Base-by-base conservation (phyloP, 257 asterid species). In the Verbascum thapsus region DNA sequence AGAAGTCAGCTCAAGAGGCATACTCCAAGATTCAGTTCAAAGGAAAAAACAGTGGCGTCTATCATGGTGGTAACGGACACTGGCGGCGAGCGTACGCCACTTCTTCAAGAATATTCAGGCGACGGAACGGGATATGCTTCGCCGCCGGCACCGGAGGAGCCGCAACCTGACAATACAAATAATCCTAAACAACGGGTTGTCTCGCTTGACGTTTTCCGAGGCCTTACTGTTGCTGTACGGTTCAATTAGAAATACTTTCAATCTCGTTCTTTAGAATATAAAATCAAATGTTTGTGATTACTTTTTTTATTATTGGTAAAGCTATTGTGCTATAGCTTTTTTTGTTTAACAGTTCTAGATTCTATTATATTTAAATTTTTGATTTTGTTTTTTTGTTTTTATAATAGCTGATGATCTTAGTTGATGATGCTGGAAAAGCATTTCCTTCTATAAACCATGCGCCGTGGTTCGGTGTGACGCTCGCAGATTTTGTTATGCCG, bases 401-500 rank as follows among this genome's bases (percentile, higher is more conserved):
- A n/a, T n/a, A 18, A 15, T 38, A 90, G 98, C 83, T 90, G 70
- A 90, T 90, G 98, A 83, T 90, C 69, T 78, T 90, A 78, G 98
- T 88, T 68, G 98, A 90, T 62, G 98, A 90, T 78, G 94, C 95
- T 66, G 98, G 98, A 61, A 81, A 80, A 76, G 91, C 92, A 49
- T 88, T 88, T 75, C 96, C 98, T 10, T 68, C 87, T 13, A 90
- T 90, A 70, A 85, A 85, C 66, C 98, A 90, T 66, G 78, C 98
- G 42, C 98, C 98, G 19, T 90, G 98, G 98, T 83, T 87, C 39
- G 98, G 98, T 23, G 87, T 88, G 63, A 90, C 96, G 20, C 88
- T 88, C 49, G 98, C 98, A 0, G 98, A 90, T 73, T 90, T 90
- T 57, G 98, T 90, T 57, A 90, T 90, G 98, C 98, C 98, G 9